Evolutionary conservation across 208 protist genomes (phyloP).

Genomic region (Leishmania arabica): DNA sequence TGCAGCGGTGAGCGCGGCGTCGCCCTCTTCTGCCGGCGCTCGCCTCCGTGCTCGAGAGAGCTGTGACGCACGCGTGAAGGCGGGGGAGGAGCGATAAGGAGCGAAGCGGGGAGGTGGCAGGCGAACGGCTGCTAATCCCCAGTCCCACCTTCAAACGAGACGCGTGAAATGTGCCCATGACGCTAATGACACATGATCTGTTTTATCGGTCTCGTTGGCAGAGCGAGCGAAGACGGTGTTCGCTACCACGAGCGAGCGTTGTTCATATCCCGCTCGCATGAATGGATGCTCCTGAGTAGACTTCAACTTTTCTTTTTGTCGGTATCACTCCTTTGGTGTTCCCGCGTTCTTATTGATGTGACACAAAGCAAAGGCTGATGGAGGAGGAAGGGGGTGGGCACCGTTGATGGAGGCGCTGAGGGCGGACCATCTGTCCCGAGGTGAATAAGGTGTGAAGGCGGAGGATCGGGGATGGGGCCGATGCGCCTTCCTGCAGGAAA

Average conservation of each 20-base stretch:
- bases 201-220: not conserved
- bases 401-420: not conserved
- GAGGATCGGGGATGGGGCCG: not conserved
- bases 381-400: too few relatives aligned
- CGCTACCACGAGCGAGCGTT: not conserved
- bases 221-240: not conserved
- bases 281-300: not conserved
- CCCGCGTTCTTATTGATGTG: not conserved
- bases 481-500: not conserved
- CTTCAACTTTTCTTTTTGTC: not conserved
- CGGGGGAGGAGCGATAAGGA: not conserved
- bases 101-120: not conserved
- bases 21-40: not conserved
- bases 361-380: not conserved
- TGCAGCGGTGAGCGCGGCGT: slow-evolving; percentile 10
- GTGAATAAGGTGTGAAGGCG: not conserved
- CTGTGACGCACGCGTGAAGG: not conserved
- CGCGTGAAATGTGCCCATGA: not conserved
- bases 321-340: not conserved
- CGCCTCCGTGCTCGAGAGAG: not conserved
- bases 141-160: not conserved
- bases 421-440: not conserved
- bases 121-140: not conserved
- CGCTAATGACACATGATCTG: not conserved
- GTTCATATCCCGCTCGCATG: not conserved